phyloP scores from a whole-genome alignment of 2,329 filamentous ascomycete genomes.

The Claviceps sp. region DNA sequence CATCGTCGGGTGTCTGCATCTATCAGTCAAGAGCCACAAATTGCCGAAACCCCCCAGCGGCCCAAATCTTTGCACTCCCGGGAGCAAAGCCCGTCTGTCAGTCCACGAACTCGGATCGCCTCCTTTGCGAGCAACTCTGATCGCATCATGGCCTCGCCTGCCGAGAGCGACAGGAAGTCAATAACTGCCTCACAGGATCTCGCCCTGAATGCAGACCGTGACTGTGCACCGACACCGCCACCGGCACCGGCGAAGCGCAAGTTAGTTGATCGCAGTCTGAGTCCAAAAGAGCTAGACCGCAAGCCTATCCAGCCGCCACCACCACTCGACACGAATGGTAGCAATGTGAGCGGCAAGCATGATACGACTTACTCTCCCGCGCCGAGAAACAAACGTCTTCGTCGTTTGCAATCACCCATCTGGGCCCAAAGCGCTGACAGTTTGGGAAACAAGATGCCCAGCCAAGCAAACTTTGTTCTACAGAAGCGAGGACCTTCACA shows the following conservation, averaged over 20 bases:
- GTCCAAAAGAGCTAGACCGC: constrained; percentile 37
- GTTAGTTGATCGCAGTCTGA: constrained; percentile 27
- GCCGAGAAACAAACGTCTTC: constrained; percentile 25
- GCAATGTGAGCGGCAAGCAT: constrained; percentile 8
- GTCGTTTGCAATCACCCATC: constrained; percentile 26
- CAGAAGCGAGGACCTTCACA: constrained; percentile 24
- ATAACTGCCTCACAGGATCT: constrained; percentile 14
- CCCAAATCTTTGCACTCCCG: constrained; percentile 46
- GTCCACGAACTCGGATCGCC: constrained; percentile 57
- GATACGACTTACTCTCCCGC: constrained; percentile 20
- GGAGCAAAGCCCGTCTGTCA: constrained; percentile 60
- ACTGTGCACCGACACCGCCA: constrained; percentile 1
- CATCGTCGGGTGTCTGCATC: constrained; percentile 22
- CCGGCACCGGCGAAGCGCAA: constrained; percentile 28
- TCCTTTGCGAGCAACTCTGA: constrained; percentile 34
- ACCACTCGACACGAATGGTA: constrained; percentile 36
- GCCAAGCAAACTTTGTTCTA: constrained; percentile 31
- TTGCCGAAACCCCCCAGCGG: constrained; percentile 30
- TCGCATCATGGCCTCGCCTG: constrained; percentile 8
- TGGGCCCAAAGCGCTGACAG: constrained; percentile 33
- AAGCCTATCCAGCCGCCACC: constrained; percentile 35
- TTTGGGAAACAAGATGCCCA: constrained; percentile 24
- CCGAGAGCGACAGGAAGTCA: constrained; percentile 15
- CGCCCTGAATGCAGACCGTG: constrained; percentile 17
- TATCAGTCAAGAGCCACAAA: constrained; percentile 29